Evolutionary conservation across 139 green algal genomes (phyloP).

Genomic region (Micractinium conductrix): DNA sequence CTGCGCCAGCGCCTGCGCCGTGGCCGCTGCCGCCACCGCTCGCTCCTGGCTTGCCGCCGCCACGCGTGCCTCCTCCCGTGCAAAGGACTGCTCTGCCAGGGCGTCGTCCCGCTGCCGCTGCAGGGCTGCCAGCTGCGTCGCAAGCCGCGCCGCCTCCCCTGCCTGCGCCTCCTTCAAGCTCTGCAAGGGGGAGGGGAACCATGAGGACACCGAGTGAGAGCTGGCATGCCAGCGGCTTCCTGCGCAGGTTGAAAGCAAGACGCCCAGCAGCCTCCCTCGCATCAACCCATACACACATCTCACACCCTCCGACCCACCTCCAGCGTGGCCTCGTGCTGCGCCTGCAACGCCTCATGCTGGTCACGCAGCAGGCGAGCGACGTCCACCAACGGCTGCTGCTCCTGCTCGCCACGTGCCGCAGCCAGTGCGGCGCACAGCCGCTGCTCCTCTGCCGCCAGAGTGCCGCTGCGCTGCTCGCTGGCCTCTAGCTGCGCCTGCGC

Average conservation of each 20-base stretch:
- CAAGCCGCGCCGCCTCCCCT: not conserved
- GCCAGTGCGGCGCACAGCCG: constrained; percentile 1
- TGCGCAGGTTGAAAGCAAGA: not conserved
- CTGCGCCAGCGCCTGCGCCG: not conserved
- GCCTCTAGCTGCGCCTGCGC: not conserved
- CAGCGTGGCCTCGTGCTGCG: constrained; percentile 14
- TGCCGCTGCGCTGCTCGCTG: not conserved
- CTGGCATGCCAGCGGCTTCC: not conserved
- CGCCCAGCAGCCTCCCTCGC: not conserved
- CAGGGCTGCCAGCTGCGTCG: not conserved
- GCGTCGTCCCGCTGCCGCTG: constrained; percentile 11
- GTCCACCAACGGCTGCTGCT: not conserved
- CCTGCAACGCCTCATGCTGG: constrained; percentile 21
- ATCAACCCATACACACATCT: not conserved
- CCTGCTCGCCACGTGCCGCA: not conserved
- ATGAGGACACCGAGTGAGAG: not conserved
- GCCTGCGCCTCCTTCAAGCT: constrained; percentile 7
- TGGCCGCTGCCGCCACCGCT: not conserved
- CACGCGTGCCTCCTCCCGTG: constrained; percentile 4
- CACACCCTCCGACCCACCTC: not conserved
- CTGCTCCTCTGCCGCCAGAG: constrained; percentile 3
- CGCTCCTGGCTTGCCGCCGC: not conserved
- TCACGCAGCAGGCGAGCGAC: constrained; percentile 13
- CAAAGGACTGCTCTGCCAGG: not conserved
- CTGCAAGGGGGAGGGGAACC: not conserved